Evolutionary conservation across 2,329 filamentous ascomycete species (phyloP).

Genomic region (Arthroderma uncinatum): DNA sequence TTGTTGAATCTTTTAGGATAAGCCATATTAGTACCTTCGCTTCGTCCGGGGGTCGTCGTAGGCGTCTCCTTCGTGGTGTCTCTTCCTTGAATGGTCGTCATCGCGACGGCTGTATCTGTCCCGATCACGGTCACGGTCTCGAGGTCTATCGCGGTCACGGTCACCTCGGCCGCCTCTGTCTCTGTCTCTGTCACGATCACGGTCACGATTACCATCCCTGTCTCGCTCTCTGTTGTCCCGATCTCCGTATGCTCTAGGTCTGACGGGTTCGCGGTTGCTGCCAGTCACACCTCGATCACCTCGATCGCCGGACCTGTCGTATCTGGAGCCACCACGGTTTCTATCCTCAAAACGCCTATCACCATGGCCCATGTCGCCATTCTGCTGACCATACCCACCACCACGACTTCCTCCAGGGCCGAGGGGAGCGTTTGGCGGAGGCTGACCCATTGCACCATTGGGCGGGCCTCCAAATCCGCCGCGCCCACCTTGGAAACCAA

Average conservation of each 20-base stretch:
- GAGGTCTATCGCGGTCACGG: constrained; percentile 41
- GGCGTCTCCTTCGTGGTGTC: constrained; percentile 61
- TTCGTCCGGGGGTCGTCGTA: constrained; percentile 63
- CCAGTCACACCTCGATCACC: constrained; percentile 47
- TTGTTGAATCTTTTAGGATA: constrained; percentile 17
- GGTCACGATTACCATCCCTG: constrained; percentile 42
- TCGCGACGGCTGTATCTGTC: constrained; percentile 41
- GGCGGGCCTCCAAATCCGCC: constrained; percentile 34
- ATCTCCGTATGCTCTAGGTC: constrained; percentile 49
- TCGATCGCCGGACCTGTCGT: constrained; percentile 36
- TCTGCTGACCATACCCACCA: constrained; percentile 32
- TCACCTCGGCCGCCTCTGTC: constrained; percentile 29
- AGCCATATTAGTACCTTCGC: constrained; percentile 44
- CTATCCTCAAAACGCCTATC: constrained; percentile 47
- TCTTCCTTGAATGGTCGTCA: constrained; percentile 48
- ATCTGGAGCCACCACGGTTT: constrained; percentile 37
- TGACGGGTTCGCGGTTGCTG: constrained; percentile 76
- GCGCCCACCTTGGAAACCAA: constrained; percentile 49
- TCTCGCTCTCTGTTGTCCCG: constrained; percentile 46
- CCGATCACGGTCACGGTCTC: constrained; percentile 41
- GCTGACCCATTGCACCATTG: constrained; percentile 26
- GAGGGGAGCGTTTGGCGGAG: constrained; percentile 41
- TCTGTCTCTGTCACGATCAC: constrained; percentile 39
- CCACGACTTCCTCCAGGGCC: constrained; percentile 46
- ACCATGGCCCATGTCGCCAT: constrained; percentile 35